phyloP scores from a whole-genome alignment of 306 rosid genomes.

The Ochetophila trinervis region DNA sequence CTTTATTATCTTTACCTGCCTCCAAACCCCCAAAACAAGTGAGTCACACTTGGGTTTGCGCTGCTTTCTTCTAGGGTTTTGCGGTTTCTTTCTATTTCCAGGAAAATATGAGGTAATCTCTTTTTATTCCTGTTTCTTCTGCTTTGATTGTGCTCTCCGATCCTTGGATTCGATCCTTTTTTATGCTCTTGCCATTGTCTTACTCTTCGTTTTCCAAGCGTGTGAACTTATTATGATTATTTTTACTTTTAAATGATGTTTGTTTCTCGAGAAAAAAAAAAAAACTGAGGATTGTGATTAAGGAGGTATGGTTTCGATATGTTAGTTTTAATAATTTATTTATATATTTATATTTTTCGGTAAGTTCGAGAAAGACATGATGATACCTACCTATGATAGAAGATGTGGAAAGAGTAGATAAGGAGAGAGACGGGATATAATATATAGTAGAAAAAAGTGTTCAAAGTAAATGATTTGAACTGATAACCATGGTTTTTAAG shows the following conservation, averaged over 20 bases:
- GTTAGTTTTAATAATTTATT: background rate
- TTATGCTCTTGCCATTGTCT: background rate
- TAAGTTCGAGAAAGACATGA: too few species aligned
- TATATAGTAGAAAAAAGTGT: too few species aligned
- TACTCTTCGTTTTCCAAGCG: background rate
- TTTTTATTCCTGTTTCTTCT: background rate
- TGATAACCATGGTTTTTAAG: too few species aligned
- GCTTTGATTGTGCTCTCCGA: background rate
- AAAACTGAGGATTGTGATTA: background rate
- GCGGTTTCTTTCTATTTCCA: constrained; percentile 16
- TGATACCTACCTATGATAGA: too few species aligned
- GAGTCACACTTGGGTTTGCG: background rate
- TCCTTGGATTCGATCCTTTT: too few species aligned
- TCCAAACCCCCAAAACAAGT: background rate
- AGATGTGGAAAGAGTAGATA: too few species aligned
- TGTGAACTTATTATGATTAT: background rate
- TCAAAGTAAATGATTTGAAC: too few species aligned
- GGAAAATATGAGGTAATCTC: constrained; percentile 39
- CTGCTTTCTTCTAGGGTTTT: constrained; percentile 46
- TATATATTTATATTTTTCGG: background rate
- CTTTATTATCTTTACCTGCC: constrained; percentile 8
- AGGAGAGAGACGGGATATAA: too few species aligned
- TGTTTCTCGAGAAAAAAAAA: background rate
- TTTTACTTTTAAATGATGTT: background rate
- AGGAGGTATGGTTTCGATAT: background rate